Conservation (phyloP, 2,329 filamentous ascomycete genomes). For the Botrytis galanthina region DNA sequence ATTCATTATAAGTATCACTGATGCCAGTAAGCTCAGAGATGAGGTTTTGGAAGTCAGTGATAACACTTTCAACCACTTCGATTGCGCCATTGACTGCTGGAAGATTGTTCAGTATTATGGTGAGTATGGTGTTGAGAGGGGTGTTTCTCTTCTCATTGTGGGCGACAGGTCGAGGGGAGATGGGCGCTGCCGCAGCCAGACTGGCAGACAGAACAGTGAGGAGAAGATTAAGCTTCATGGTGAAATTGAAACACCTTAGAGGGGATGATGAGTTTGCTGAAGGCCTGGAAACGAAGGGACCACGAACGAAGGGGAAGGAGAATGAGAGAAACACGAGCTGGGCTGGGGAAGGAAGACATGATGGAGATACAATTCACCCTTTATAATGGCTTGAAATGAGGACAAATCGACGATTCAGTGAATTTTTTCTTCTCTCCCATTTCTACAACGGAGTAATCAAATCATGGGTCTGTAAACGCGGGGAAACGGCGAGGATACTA, state of each 20-base stretch:
- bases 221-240: conserved; percentile 14
- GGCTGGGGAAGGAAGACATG: not conserved
- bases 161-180: not conserved
- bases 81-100: conserved; percentile 31
- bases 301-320: not conserved
- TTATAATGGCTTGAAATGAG: not conserved
- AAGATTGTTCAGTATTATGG: conserved; percentile 29
- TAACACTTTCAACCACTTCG: conserved; percentile 22
- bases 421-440: not conserved
- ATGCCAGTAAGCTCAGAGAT: conserved; percentile 29
- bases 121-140: conserved; percentile 31
- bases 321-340: conserved; percentile 1
- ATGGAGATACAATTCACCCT: not conserved
- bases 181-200: conserved; percentile 25
- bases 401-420: not conserved
- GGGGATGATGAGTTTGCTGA: not conserved
- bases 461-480: not conserved
- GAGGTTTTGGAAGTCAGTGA: conserved; percentile 30
- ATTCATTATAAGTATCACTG: conserved; percentile 33
- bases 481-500: not conserved
- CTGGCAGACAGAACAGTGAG: conserved; percentile 21
- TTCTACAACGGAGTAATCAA: not conserved
- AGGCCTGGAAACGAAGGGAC: not conserved
- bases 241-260: not conserved
- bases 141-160: conserved; percentile 24